Percentiles rank a stretch among this genome's conserved stretches.
Conservation (phyloP, 148 eudicot genomes). For the Diospyros kaki region DNA sequence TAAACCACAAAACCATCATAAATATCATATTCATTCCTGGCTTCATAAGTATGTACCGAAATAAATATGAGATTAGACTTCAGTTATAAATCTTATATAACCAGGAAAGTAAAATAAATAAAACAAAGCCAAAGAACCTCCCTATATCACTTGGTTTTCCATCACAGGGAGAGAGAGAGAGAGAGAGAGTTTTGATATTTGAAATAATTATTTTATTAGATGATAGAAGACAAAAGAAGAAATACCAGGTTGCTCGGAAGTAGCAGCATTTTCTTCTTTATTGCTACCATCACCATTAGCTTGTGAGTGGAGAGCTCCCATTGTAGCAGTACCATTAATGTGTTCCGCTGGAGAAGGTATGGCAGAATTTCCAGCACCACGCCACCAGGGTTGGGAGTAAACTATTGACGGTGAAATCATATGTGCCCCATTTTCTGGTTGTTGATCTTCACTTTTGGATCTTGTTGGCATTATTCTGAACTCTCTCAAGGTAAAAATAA, state of each 20-base stretch:
- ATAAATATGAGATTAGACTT: too few species aligned
- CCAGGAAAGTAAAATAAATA: not conserved
- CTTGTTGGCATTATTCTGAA: conserved; percentile 42
- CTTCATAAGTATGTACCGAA: too few species aligned
- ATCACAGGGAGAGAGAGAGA: not conserved
- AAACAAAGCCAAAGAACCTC: too few species aligned
- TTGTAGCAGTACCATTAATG: conserved; percentile 23
- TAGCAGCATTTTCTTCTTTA: conserved; percentile 26
- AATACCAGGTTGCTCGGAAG: conserved; percentile 36
- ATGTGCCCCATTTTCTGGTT: conserved; percentile 21
- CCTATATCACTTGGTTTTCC: not conserved
- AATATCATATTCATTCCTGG: not conserved
- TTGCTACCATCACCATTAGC: conserved; percentile 24
- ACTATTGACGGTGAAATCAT: conserved; percentile 18
- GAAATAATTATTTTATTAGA: not conserved
- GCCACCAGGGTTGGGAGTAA: conserved; percentile 73
- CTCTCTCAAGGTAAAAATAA: conserved; percentile 6
- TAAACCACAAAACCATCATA: not conserved
- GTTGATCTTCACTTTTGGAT: conserved; percentile 27
- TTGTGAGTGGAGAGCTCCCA: conserved; percentile 25
- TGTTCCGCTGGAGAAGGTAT: conserved; percentile 32
- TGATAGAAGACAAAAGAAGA: not conserved
- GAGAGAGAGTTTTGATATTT: not conserved
- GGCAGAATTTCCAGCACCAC: conserved; percentile 28
- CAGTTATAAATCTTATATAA: not conserved